Conservation (phyloP, 768 basidiomycete genomes). For the Wakefieldia striispora region DNA sequence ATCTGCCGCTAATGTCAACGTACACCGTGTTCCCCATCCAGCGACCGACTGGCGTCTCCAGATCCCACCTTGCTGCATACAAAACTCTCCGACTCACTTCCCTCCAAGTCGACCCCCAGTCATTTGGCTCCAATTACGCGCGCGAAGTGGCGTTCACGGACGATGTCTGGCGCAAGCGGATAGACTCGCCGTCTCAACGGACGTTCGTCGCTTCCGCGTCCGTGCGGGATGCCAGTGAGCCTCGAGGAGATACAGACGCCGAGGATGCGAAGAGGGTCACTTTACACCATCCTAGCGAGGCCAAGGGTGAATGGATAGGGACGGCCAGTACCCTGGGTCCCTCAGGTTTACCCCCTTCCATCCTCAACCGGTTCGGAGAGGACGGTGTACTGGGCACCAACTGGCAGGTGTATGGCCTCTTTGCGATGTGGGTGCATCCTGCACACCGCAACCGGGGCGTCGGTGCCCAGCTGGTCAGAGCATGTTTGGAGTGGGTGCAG, state of each 20-base stretch:
- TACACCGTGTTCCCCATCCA: slow-evolving; percentile 20
- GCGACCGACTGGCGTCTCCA: slow-evolving; percentile 2
- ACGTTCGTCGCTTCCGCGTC: slow-evolving; percentile 19
- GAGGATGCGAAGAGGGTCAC: neutral
- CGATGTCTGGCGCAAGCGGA: slow-evolving; percentile 21
- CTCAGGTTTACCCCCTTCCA: slow-evolving; percentile 4
- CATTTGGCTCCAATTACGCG: slow-evolving; percentile 24
- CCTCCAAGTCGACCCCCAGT: slow-evolving; percentile 20
- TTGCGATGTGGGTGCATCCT: slow-evolving; percentile 28
- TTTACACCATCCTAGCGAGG: too few species aligned
- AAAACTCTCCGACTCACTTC: slow-evolving; percentile 22
- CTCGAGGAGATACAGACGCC: neutral
- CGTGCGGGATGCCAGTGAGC: neutral
- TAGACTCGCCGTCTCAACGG: slow-evolving; percentile 11
- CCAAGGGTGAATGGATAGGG: slow-evolving; percentile 20
- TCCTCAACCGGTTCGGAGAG: slow-evolving; percentile 10
- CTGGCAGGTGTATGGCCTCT: slow-evolving; percentile 23
- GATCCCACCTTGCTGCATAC: slow-evolving; percentile 24
- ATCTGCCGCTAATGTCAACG: too few species aligned
- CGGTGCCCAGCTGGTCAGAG: slow-evolving; percentile 11
- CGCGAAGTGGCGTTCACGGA: slow-evolving; percentile 21
- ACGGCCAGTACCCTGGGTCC: slow-evolving; percentile 14
- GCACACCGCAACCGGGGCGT: slow-evolving; percentile 25
- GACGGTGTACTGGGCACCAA: slow-evolving; percentile 6
- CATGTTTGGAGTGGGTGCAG: slow-evolving; percentile 26